Percentiles rank a stretch among this genome's conserved stretches.
Evolutionary conservation across 2,329 filamentous ascomycete species (phyloP).

Genomic region (Incumbomyces delicatus): DNA sequence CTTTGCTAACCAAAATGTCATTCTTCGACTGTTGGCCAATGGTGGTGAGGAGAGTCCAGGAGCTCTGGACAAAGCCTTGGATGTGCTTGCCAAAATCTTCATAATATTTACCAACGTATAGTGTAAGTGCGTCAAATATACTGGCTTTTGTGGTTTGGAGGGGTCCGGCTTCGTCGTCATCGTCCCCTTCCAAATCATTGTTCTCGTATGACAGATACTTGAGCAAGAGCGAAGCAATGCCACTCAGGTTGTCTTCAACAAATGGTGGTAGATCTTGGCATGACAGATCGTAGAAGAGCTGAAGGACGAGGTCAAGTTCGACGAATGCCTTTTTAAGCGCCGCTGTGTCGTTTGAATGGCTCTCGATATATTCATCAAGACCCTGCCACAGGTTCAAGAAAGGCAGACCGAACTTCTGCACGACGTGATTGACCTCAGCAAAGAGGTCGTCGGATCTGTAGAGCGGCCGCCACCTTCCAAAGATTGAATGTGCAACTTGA

Average conservation of each 20-base stretch:
- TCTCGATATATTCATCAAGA: slow-evolving; percentile 51
- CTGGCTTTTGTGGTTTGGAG: slow-evolving; percentile 83
- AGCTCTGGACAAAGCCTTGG: slow-evolving; percentile 74
- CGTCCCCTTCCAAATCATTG: slow-evolving; percentile 67
- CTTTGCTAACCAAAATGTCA: slow-evolving; percentile 87
- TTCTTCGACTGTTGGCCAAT: slow-evolving; percentile 84
- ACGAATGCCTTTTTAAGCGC: slow-evolving; percentile 69
- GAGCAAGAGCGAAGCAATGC: slow-evolving; percentile 69
- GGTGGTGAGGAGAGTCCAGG: slow-evolving; percentile 82
- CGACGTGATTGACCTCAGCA: slow-evolving; percentile 91
- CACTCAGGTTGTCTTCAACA: slow-evolving; percentile 77
- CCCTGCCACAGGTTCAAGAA: slow-evolving; percentile 61
- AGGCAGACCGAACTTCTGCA: slow-evolving; percentile 70
- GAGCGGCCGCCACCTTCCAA: slow-evolving; percentile 87
- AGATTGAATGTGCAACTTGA: slow-evolving; percentile 96
- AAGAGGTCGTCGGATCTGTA: slow-evolving; percentile 90
- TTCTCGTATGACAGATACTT: slow-evolving; percentile 92
- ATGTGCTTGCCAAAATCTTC: slow-evolving; percentile 80
- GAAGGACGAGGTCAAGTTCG: slow-evolving; percentile 77
- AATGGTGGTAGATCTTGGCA: slow-evolving; percentile 91
- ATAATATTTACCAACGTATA: slow-evolving; percentile 91
- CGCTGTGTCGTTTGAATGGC: slow-evolving; percentile 65
- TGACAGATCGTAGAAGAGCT: slow-evolving; percentile 93
- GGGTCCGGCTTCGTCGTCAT: slow-evolving; percentile 78
- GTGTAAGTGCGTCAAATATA: slow-evolving; percentile 80